Percentiles rank a stretch among this genome's conserved stretches.
These are phyloP conservation scores for Talaromyces sp. DNA, from an alignment of 2,329 filamentous ascomycete species.

Conservation along the genomic window DNA sequence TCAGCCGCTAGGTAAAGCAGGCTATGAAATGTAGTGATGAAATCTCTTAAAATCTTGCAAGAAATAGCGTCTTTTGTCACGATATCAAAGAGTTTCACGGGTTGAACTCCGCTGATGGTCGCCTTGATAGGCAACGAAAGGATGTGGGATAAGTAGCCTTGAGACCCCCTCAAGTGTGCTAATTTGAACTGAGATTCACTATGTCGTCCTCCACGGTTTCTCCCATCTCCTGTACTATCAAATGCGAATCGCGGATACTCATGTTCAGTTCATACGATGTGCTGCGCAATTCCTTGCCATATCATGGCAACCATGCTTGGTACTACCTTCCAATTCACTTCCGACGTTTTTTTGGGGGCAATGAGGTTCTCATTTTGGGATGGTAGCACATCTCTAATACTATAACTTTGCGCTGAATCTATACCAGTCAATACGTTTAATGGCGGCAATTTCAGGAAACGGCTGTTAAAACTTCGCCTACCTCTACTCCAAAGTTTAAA, in stretches of 20 bases:
- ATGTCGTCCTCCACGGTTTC: slow-evolving; percentile 14
- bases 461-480: not conserved
- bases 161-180: not conserved
- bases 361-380: slow-evolving; percentile 20
- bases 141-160: not conserved
- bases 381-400: slow-evolving; percentile 29
- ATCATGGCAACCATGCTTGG: slow-evolving; percentile 23
- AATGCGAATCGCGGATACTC: slow-evolving; percentile 2
- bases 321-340: slow-evolving; percentile 21
- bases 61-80: not conserved
- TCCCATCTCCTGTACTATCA: slow-evolving; percentile 17
- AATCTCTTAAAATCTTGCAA: not conserved
- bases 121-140: not conserved
- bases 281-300: slow-evolving; percentile 24
- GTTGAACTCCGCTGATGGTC: not conserved
- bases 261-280: slow-evolving; percentile 23
- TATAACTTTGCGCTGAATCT: slow-evolving; percentile 4
- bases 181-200: not conserved
- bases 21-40: not conserved
- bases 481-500: not conserved
- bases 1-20: not conserved
- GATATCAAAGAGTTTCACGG: not conserved
- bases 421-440: not conserved
- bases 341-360: slow-evolving; percentile 6
- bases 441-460: too few species aligned